Base-by-base conservation (phyloP, 306 rosid species). In the Cucumis melo region DNA sequence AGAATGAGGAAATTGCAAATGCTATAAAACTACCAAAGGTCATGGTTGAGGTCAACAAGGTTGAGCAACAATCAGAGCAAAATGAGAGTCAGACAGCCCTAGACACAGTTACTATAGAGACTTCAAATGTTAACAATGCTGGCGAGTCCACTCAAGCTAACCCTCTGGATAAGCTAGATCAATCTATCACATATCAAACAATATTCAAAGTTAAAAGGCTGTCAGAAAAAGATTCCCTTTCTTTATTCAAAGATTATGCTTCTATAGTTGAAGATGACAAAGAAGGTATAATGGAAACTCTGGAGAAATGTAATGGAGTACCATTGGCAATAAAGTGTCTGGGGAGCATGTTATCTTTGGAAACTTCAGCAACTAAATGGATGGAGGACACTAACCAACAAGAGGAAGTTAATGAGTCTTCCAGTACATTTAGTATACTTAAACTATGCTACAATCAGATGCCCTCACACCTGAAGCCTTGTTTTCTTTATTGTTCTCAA, bases 381-480 rank as follows among this genome's bases (percentile, higher is more conserved):
- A 23, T 32, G 36, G 36, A n/a, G 7, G 14, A 12, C 4, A 14
- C n/a, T 10, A 20, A 23, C 17, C 19, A 5, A 36, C 46, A 36
- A 41, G 8, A 75, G 29, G 20, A 39, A 57, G 21, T 57, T n/a
- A 23, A 38, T 20, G 39, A 14, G 36, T 32, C 36, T 32, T 32
- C 36, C 10, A 5, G 51, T 16, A 55, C 34, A 34, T 55, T 74
- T 16, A 19, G 10, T 2, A 21, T 9, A 38, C 66, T 75, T 20
- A 55, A n/a, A 75, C 13, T 75, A 36, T 53, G 78, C 38, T 75
- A 75, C 23, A 39, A 75, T 75, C 54, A 57, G 39, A 75, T 75
- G 78, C 68, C 78, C 16, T 75, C 66, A 13, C 10, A n/a, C 55
- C 66, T 75, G 78, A 75, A 75, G 54, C 78, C 1, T 10, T 75